These are phyloP conservation scores for Starmerella etchellsii DNA, from an alignment of 805 yeast species.

Conservation along the genomic window DNA sequence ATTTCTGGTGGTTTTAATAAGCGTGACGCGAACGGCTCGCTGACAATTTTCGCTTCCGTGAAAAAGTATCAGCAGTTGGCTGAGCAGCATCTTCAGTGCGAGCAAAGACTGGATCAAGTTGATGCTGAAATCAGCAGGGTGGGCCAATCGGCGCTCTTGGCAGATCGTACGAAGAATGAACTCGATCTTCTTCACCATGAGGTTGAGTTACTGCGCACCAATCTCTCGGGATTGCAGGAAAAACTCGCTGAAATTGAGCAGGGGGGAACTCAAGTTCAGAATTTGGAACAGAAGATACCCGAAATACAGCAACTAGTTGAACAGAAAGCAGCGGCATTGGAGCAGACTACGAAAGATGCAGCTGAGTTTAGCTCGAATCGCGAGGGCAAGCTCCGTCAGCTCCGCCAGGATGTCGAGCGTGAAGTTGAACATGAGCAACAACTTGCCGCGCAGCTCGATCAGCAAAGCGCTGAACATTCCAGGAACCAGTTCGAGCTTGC, in stretches of 20 bases:
- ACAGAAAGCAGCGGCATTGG: slow-evolving; percentile 31
- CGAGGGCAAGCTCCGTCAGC: slow-evolving; percentile 59
- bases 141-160: slow-evolving; percentile 1
- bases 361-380: slow-evolving; percentile 69
- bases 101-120: background rate
- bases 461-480: slow-evolving; percentile 3
- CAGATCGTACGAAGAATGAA: slow-evolving; percentile 11
- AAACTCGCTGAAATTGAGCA: background rate
- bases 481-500: slow-evolving; percentile 10
- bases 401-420: slow-evolving; percentile 28
- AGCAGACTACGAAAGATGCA: slow-evolving; percentile 57
- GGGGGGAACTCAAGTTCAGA: background rate
- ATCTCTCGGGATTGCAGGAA: slow-evolving; percentile 1
- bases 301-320: slow-evolving; percentile 21
- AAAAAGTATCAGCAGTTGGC: slow-evolving; percentile 5
- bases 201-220: background rate
- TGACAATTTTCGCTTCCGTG: slow-evolving; percentile 5
- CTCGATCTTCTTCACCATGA: slow-evolving; percentile 10
- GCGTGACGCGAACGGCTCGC: background rate
- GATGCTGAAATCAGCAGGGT: background rate
- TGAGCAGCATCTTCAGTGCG: background rate
- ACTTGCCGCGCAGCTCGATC: slow-evolving; percentile 5
- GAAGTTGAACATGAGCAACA: slow-evolving; percentile 1
- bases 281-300: slow-evolving; percentile 1
- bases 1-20: slow-evolving; percentile 48